These are phyloP conservation scores for Barnettozyma populi DNA, from an alignment of 805 yeast genomes.

Conservation along the genomic window DNA sequence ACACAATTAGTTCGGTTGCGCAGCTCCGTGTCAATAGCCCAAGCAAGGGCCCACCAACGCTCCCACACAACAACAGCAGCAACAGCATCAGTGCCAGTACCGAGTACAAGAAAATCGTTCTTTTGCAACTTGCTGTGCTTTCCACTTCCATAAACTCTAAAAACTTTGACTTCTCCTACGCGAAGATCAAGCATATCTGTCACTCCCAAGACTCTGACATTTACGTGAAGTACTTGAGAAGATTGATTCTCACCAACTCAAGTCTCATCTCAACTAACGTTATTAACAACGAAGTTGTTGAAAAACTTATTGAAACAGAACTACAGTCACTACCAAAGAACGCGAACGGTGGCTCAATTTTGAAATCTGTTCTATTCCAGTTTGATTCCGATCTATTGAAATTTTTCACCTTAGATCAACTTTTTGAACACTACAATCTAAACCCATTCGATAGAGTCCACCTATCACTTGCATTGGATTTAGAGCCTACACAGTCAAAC, in stretches of 20 bases:
- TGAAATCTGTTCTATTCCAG: conserved; percentile 11
- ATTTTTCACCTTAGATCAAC: conserved; percentile 26
- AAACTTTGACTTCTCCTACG: conserved; percentile 34
- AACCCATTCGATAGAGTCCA: conserved; percentile 20
- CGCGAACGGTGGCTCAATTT: conserved; percentile 9
- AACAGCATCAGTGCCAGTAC: conserved; percentile 5
- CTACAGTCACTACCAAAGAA: conserved; percentile 17
- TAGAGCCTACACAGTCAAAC: conserved; percentile 6
- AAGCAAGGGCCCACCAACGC: conserved; percentile 8
- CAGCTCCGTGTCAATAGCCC: conserved; percentile 8
- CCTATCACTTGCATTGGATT: conserved; percentile 14
- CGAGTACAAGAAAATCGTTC: conserved; percentile 30
- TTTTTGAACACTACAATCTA: conserved; percentile 26
- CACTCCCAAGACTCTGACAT: conserved; percentile 28
- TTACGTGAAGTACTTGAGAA: conserved; percentile 28
- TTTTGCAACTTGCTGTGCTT: conserved; percentile 50
- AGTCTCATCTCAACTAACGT: conserved; percentile 20
- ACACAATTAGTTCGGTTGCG: conserved; percentile 10
- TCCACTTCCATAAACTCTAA: conserved; percentile 37
- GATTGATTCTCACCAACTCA: conserved; percentile 29
- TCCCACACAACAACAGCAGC: background rate
- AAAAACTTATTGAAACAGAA: conserved; percentile 22
- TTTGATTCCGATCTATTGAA: conserved; percentile 27
- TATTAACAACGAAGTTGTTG: conserved; percentile 14
- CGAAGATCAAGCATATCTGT: conserved; percentile 45